A percentile compares a stretch with the other conserved stretches of the same genome.
phyloP scores from a whole-genome alignment of 2,329 filamentous ascomycete genomes.

The Ophiostoma pallidulum region DNA sequence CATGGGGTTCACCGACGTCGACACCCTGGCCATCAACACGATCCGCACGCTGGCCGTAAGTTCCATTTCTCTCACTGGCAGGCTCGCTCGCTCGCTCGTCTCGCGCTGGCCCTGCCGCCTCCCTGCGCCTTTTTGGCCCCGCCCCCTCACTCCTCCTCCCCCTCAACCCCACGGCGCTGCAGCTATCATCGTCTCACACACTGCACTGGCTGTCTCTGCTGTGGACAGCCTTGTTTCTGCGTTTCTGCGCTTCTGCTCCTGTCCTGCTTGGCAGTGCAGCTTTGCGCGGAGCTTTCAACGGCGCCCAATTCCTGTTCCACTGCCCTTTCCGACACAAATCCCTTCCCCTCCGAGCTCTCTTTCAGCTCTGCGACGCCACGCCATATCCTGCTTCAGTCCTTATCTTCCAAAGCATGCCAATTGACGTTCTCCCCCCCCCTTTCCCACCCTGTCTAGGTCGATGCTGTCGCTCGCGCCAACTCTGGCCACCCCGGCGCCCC shows the following conservation, averaged over 20 bases:
- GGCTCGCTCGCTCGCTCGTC: neutral
- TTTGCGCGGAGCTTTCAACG: neutral
- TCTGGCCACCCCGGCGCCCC: conserved; percentile 97
- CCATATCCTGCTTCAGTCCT: neutral
- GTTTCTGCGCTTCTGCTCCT: neutral
- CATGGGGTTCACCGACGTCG: conserved; percentile 84
- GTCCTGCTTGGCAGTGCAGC: neutral
- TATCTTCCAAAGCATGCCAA: neutral
- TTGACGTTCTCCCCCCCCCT: too few species aligned
- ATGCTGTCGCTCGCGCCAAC: conserved; percentile 94
- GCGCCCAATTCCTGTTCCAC: too few species aligned
- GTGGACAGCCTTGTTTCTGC: too few species aligned
- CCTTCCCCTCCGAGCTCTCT: neutral
- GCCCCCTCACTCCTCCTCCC: conserved; percentile 13
- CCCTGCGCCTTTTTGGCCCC: conserved; percentile 10
- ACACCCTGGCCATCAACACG: conserved; percentile 93
- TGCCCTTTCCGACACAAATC: too few species aligned
- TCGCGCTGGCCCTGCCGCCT: conserved; percentile 16
- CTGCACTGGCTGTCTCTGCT: too few species aligned
- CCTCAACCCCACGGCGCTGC: too few species aligned
- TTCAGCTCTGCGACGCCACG: neutral
- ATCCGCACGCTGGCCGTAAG: conserved; percentile 93
- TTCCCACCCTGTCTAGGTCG: conserved; percentile 53
- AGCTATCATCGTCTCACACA: neutral
- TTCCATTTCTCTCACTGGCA: conserved; percentile 26